Evolutionary conservation across 768 basidiomycete species (phyloP), one percentile per base, ranked within the genome.

Genomic region (Termitomyces sp.): DNA sequence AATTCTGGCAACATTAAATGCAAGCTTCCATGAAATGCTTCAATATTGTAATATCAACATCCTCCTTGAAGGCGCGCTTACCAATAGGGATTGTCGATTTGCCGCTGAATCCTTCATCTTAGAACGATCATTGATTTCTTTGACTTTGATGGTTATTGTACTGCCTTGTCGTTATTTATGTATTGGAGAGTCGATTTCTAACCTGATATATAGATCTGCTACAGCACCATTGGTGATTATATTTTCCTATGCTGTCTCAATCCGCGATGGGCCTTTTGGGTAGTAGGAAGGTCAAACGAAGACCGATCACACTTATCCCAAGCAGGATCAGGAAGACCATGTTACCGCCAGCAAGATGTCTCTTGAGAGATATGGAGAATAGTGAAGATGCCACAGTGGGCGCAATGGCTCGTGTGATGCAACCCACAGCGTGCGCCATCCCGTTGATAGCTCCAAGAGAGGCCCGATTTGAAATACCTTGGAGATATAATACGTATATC

Each of bases 331-430:
- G 66, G 65, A 77, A 81, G 1, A 79, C 77, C 62, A 81, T 67
- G 56, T 79, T 75, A 1, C 84, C 84, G 1, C 81, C 80, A 1
- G 76, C 67, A 46, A 83, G 71, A 45, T 79, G 73, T 43, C 68
- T 68, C 60, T 84, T 71, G 8, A 81, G 53, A 0, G 84, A 85
- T 0, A 83, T 64, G 1, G 87, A 81, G 64, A 85, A 87, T 15
- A 87, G 69, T 0, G 86, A 86, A 2, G 83, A 80, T 5, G 85
- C 79, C 20, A 80, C 65, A 12, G 82, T 76, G 0, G 86, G 86
- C 1, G 82, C 83, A 8, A 86, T 66, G 0, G 83, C 74, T 36
- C 86, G 77, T 64, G 80, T 73, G 4, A 77, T 70, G 0, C 81
- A 83, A 3, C 76, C 75, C 6, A 79, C 68, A 68, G 83, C 82